Evolutionary conservation across 805 yeast genomes (phyloP), one percentile per base, ranked within the genome.

Genomic region (Candida incommunis): DNA sequence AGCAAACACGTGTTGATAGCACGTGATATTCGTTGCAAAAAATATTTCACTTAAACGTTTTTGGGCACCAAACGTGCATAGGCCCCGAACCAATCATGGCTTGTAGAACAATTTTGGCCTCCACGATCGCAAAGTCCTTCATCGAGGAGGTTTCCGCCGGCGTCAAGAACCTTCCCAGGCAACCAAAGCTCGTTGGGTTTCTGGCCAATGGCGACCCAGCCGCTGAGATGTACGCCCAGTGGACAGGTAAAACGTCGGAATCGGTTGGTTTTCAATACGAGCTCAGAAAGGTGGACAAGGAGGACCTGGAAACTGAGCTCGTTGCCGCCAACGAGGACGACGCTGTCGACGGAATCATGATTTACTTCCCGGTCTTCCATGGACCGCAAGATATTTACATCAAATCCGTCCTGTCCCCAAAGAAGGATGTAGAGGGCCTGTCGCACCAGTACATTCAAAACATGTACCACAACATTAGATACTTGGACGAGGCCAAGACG

Each of bases 281-380:
- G 59, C 66, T 92, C 51, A 65, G 82, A 24, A 73, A 76, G 54
- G 78, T 82, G 18, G 75, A 74, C 52, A 86, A 83, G 59, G 95
- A 92, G 52, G 81, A 79, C 26, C 70, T 92, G 49, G 98, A 92
- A 61, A 87, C 80, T 53, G 79, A 76, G 25, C 76, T 92, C 48
- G 74, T 87, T 41, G 76, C 74, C 37, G 96, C 97, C 48, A 92
- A 92, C 61, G 68, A 69, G 23, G 90, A 88, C 57, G 75, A 72
- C 45, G 53, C 60, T 0, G 84, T 90, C 34, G 80, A 87, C 59
- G 98, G 97, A 22, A 92, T 92, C 52, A 87, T 92, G 83, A 90
- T 92, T 15, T 92, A 92, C 62, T 92, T 90, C 74, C 98, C 98
- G 0, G 97, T 92, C 2, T 92, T 85, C 64, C 96, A 95, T 2